Evolutionary conservation across 169 alveolate species (phyloP).

Genomic region (Plasmodium vinckei): DNA sequence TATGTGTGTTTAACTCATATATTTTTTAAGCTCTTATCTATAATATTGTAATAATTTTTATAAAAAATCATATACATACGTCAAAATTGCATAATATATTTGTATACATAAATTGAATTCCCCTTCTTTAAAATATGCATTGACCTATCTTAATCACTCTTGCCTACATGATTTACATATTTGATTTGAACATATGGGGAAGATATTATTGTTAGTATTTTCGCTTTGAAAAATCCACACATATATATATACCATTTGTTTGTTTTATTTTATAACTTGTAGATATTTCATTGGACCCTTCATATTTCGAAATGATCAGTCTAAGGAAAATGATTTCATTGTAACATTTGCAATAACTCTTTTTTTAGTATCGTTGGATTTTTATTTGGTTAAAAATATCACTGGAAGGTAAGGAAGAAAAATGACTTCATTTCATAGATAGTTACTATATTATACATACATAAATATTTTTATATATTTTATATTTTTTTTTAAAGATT

Average conservation of each 20-base stretch:
- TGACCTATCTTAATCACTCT: no score
- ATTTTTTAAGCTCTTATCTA: constrained; percentile 38
- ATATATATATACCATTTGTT: no score
- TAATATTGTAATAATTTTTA: constrained; percentile 22
- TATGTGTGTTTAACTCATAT: constrained; percentile 60
- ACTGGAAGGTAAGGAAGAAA: constrained; percentile 57
- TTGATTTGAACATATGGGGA: no score
- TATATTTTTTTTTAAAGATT: constrained; percentile 29
- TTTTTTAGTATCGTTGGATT: constrained; percentile 73
- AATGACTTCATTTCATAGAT: neutral
- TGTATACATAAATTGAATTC: no score
- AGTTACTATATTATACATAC: neutral
- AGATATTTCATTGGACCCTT: constrained; percentile 71
- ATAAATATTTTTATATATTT: neutral
- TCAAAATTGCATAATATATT: no score
- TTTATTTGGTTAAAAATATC: constrained; percentile 75
- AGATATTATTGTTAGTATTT: no score
- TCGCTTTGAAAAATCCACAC: no score
- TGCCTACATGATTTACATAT: no score
- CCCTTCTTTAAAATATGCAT: no score
- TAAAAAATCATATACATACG: no score
- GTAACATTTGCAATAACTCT: constrained; percentile 68
- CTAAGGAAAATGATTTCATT: constrained; percentile 70
- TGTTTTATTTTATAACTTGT: neutral
- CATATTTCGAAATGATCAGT: constrained; percentile 49